phyloP scores from a whole-genome alignment of 768 basidiomycete species.

The Mycena polygramma region DNA sequence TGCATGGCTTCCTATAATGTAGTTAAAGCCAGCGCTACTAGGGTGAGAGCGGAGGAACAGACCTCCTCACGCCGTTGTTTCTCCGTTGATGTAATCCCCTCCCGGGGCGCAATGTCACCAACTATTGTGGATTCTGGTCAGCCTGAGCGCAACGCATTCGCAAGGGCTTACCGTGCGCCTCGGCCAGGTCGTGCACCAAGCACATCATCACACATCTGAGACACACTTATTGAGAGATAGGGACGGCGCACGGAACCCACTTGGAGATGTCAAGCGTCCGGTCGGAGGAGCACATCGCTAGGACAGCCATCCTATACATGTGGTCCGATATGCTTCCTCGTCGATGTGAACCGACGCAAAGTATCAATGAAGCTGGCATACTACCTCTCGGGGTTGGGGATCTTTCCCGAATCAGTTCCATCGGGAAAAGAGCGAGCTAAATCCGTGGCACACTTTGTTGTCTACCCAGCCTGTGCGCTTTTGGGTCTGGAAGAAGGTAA shows the following conservation, averaged over 20 bases:
- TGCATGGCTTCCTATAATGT: conserved; percentile 83
- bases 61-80: conserved; percentile 85
- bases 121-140: conserved; percentile 59
- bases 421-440: background rate
- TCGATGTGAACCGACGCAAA: background rate
- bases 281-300: conserved; percentile 90
- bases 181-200: conserved; percentile 94
- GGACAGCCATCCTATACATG: conserved; percentile 97
- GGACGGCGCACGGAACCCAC: conserved; percentile 52
- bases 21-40: conserved; percentile 7
- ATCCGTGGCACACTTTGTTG: conserved; percentile 67
- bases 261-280: conserved; percentile 77
- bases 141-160: background rate
- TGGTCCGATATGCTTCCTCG: conserved; percentile 87
- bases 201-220: conserved; percentile 89
- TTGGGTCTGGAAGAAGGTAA: conserved; percentile 72
- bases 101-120: conserved; percentile 93
- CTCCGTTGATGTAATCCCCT: conserved; percentile 85
- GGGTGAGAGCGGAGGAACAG: background rate
- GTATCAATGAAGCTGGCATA: conserved; percentile 40
- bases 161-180: conserved; percentile 79
- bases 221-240: background rate
- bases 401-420: conserved; percentile 58
- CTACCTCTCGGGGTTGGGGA: conserved; percentile 91
- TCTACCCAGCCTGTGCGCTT: conserved; percentile 97